These are phyloP conservation scores for Penicillium sp. DNA, from an alignment of 2,329 filamentous ascomycete species.

Conservation along the genomic window DNA sequence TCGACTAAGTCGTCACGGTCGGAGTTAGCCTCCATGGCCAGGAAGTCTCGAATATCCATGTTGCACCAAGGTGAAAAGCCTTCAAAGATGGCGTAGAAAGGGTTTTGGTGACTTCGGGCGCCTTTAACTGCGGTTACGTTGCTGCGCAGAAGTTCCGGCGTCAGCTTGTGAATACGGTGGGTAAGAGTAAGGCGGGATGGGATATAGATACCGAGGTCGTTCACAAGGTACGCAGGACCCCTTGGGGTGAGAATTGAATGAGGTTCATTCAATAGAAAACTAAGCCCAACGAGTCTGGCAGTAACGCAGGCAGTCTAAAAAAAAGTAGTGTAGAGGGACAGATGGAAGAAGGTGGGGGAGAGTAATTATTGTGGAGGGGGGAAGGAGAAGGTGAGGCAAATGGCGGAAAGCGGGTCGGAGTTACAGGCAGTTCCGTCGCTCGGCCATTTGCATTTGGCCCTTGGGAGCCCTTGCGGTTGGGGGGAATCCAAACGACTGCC, in stretches of 20 bases:
- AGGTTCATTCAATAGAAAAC: slow-evolving; percentile 4
- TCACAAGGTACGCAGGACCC: slow-evolving; percentile 13
- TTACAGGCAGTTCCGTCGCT: not conserved
- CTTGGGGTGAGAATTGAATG: slow-evolving; percentile 25
- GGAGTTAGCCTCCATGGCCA: slow-evolving; percentile 32
- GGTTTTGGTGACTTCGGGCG: not conserved
- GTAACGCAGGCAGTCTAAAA: not conserved
- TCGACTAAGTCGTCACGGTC: slow-evolving; percentile 49
- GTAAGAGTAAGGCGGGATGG: slow-evolving; percentile 11
- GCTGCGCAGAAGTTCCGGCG: slow-evolving; percentile 13
- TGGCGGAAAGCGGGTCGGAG: slow-evolving; percentile 23
- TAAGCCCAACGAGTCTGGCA: not conserved
- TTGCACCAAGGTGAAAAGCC: slow-evolving; percentile 2
- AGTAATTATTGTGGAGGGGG: slow-evolving; percentile 14
- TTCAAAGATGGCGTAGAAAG: not conserved
- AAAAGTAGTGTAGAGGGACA: slow-evolving; percentile 4
- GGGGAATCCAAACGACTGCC: not conserved
- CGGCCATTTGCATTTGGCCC: not conserved
- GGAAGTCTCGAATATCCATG: slow-evolving; percentile 38
- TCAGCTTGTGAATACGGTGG: slow-evolving; percentile 14
- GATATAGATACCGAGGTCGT: slow-evolving; percentile 24
- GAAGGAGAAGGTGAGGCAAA: slow-evolving; percentile 6
- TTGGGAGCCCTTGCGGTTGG: too few relatives aligned
- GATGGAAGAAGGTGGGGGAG: slow-evolving; percentile 10
- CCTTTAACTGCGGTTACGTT: slow-evolving; percentile 4